A percentile compares a stretch with the other conserved stretches of the same genome.
Conservation (phyloP, 768 basidiomycete species). For the Leucocoprinus birnbaumii region DNA sequence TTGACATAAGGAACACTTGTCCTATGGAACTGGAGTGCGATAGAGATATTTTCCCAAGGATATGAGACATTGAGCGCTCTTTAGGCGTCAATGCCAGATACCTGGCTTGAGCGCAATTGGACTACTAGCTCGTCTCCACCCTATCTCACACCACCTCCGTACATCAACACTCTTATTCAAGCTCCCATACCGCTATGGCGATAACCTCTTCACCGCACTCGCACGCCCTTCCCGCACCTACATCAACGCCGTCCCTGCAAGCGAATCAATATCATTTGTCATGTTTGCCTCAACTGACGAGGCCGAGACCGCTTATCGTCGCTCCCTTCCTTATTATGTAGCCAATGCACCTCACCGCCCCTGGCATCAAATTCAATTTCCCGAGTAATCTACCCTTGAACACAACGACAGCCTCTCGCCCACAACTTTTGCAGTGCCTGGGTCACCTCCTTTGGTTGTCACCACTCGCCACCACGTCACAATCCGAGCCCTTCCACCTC, state of each 20-base stretch:
- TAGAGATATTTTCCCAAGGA: conserved; percentile 72
- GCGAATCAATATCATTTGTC: no score
- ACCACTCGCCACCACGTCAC: not conserved
- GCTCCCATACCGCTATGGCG: not conserved
- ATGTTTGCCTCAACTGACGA: not conserved
- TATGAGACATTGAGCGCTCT: conserved; percentile 76
- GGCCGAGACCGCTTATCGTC: not conserved
- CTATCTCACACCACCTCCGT: not conserved
- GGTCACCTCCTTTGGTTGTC: not conserved
- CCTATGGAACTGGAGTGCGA: conserved; percentile 75
- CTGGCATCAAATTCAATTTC: not conserved
- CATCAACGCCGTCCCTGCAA: no score
- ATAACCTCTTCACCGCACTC: not conserved
- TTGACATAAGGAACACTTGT: conserved; percentile 70
- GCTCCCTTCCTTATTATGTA: not conserved
- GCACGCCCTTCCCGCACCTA: not conserved
- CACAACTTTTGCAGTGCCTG: not conserved
- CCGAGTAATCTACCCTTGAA: not conserved
- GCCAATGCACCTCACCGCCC: not conserved
- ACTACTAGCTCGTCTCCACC: not conserved
- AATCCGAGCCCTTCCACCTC: not conserved
- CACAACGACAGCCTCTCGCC: not conserved
- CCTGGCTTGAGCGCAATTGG: conserved; percentile 41
- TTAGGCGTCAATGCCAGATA: conserved; percentile 78
- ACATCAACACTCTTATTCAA: not conserved